Evolutionary conservation across 2,329 filamentous ascomycete genomes (phyloP), one percentile per base, ranked within the genome.

Genomic region (Ophiostoma australiae): DNA sequence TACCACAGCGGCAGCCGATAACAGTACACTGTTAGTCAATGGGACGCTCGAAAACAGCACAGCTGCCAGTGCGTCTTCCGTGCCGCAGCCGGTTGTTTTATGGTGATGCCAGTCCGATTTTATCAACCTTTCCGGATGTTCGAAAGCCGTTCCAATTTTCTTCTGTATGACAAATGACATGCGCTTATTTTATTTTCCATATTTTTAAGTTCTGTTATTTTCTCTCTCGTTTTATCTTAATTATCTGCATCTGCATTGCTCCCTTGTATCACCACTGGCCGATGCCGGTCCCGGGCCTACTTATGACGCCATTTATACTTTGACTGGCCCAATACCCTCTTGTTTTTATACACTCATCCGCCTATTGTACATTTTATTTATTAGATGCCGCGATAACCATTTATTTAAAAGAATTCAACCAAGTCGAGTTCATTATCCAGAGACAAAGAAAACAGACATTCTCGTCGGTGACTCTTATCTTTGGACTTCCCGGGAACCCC

Each of bases 261-360:
- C 23, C 23, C 52, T n/a, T 27, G 52, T n/a, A 15, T 58, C 52
- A 58, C 23, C 11, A 58, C 52, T 31, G 10, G 37, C 37, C 66
- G 39, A 68, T 31, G 41, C 66, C 39, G 66, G 37, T 68, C 37
- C 37, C 66, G 66, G n/a, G 15, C 37, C 27, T 20, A 17, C 17
- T 41, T 48, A 68, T 68, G 66, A 31, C 66, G 66, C 37, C 37
- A 68, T 68, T 48, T 68, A 23, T n/a, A 68, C 6, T 39, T 17
- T 6, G 23, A 27, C 20, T 48, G 66, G 48, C 5, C n/a, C 66
- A 41, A 48, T 58, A 58, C 6, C n/a, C 52, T 58, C 31, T 58
- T 17, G 17, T 58, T 58, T 13, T 58, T 58, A 1, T 58, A 13
- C 23, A 11, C n/a, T 27, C 13, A 27, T 58, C 17, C 48, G 17